Percentiles rank a stretch among this genome's conserved stretches.
Conservation (phyloP, 441 rosid species). For the Oxalis stricta region DNA sequence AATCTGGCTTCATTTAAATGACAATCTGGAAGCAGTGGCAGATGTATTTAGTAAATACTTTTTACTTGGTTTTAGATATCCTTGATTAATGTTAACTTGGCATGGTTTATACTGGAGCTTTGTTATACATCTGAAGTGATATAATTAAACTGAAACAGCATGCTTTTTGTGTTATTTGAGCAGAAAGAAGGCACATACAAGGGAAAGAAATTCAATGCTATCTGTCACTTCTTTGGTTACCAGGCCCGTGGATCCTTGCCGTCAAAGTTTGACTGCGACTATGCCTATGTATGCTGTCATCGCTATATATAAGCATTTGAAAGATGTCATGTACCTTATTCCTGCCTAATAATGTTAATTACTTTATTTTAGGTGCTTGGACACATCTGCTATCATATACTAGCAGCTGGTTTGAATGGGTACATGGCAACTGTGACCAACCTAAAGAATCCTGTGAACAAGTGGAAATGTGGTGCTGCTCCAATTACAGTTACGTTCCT, state of each 20-base stretch:
- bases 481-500: constrained; percentile 63
- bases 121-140: no score
- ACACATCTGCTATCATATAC: constrained; percentile 81
- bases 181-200: constrained; percentile 95
- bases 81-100: no score
- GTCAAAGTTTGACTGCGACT: constrained; percentile 94
- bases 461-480: constrained; percentile 98
- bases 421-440: constrained; percentile 97
- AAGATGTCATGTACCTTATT: background rate
- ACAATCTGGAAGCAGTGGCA: no score
- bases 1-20: no score
- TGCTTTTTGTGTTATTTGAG: constrained; percentile 8
- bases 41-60: no score
- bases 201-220: constrained; percentile 93
- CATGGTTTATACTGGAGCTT: background rate
- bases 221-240: constrained; percentile 96
- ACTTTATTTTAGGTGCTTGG: constrained; percentile 78
- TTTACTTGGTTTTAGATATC: no score
- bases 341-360: constrained; percentile 3
- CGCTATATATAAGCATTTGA: background rate
- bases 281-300: constrained; percentile 65
- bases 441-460: constrained; percentile 80
- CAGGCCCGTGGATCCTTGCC: constrained; percentile 98
- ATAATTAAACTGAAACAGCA: no score
- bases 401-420: constrained; percentile 94